Percentiles rank a stretch among this genome's conserved stretches.
Evolutionary conservation across 164 flowering plant genomes (phyloP).

Genomic region (Saururus chinensis): DNA sequence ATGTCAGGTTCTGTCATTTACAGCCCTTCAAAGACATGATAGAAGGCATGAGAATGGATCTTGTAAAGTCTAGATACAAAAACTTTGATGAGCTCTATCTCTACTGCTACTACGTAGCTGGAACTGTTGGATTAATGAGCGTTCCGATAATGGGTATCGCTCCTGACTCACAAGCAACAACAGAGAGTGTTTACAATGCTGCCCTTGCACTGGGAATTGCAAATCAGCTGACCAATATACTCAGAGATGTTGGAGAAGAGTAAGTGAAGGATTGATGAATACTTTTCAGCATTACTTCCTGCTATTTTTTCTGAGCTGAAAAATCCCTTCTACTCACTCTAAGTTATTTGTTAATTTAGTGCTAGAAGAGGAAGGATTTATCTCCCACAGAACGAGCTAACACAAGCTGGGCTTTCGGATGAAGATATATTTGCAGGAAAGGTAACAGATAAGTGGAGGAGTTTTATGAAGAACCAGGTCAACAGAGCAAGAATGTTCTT

Average conservation of each 20-base stretch:
- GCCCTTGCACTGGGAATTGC: constrained; percentile 77
- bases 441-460: constrained; percentile 79
- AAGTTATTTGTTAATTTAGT: constrained; percentile 15
- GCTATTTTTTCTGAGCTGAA: neutral
- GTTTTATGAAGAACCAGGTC: constrained; percentile 73
- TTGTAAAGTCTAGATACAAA: constrained; percentile 67
- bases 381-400: constrained; percentile 73
- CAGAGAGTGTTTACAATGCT: constrained; percentile 68
- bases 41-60: constrained; percentile 90
- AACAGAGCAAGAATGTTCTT: constrained; percentile 78
- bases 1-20: neutral
- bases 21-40: constrained; percentile 95
- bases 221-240: constrained; percentile 81
- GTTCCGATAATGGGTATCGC: constrained; percentile 88
- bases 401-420: constrained; percentile 69
- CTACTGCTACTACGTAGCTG: constrained; percentile 86
- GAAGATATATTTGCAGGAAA: constrained; percentile 75
- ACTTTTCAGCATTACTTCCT: neutral
- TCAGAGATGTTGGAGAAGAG: constrained; percentile 94
- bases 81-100: constrained; percentile 81
- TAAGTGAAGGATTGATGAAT: constrained; percentile 24
- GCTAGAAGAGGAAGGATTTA: constrained; percentile 77
- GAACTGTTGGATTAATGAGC: constrained; percentile 86
- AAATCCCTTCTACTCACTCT: neutral
- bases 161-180: constrained; percentile 57